These are phyloP conservation scores for Wallacemonas sp. DNA, from an alignment of 208 protist species.

Conservation along the genomic window DNA sequence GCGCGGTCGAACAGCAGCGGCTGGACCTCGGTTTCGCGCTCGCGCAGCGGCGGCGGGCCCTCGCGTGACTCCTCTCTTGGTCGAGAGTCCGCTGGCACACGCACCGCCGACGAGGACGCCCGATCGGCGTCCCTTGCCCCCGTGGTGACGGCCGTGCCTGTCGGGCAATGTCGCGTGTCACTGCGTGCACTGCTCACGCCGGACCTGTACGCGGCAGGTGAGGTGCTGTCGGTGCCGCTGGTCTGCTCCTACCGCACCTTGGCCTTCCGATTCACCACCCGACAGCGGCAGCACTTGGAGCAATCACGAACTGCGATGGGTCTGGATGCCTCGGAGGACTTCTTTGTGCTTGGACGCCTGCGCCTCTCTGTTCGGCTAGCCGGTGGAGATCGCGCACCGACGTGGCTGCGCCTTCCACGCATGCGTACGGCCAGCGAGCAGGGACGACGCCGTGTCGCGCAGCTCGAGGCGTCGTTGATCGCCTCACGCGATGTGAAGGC, in stretches of 20 bases:
- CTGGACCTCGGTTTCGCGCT: constrained; percentile 7
- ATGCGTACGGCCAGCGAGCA: neutral
- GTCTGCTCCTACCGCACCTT: constrained; percentile 22
- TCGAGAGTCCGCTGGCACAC: neutral
- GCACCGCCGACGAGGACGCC: neutral
- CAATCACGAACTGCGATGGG: neutral
- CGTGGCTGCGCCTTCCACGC: constrained; percentile 31
- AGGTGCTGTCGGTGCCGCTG: constrained; percentile 42
- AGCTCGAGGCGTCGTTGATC: neutral
- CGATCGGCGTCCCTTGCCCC: too few relatives aligned
- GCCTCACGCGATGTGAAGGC: constrained; percentile 12
- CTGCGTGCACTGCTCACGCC: constrained; percentile 27
- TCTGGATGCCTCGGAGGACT: neutral
- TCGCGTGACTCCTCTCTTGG: constrained; percentile 1
- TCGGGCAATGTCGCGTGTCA: constrained; percentile 7
- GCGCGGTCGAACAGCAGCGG: neutral
- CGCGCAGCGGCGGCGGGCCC: neutral
- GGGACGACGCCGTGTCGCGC: neutral
- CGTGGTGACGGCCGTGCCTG: neutral
- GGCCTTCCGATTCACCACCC: constrained; percentile 7
- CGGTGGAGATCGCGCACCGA: constrained; percentile 26
- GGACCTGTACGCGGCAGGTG: constrained; percentile 30
- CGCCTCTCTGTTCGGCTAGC: constrained; percentile 35
- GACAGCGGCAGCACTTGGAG: constrained; percentile 19
- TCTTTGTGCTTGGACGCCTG: constrained; percentile 27